phyloP scores from a whole-genome alignment of 2,329 filamentous ascomycete species.

The Ploettnerulaceae sp. region DNA sequence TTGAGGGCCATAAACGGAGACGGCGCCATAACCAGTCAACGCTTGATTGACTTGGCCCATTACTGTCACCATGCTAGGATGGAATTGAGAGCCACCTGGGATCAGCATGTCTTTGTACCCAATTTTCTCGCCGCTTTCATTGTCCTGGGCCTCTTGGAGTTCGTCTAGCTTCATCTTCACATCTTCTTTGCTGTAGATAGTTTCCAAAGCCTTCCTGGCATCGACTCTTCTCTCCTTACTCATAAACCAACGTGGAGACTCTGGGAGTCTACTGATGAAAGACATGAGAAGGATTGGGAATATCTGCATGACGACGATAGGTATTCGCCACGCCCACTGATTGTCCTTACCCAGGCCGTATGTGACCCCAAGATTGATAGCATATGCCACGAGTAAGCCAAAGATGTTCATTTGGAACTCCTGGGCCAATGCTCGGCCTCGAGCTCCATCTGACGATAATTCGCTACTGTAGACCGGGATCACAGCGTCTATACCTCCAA shows the following conservation, averaged over 20 bases:
- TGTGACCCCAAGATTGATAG: constrained; percentile 52
- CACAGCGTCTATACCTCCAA: constrained; percentile 56
- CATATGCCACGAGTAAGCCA: constrained; percentile 56
- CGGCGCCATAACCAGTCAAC: constrained; percentile 52
- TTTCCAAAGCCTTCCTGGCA: constrained; percentile 43
- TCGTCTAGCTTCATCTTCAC: constrained; percentile 46
- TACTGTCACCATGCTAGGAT: constrained; percentile 54
- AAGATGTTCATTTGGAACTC: constrained; percentile 63
- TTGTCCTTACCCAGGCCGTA: constrained; percentile 47
- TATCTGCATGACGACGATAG: constrained; percentile 56
- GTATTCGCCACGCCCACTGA: constrained; percentile 58
- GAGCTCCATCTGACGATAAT: constrained; percentile 49
- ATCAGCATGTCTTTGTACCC: constrained; percentile 54
- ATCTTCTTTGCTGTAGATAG: constrained; percentile 46
- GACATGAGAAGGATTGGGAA: constrained; percentile 51
- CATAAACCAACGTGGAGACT: constrained; percentile 54
- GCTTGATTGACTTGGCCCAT: constrained; percentile 61
- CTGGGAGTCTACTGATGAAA: constrained; percentile 49
- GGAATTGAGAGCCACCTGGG: constrained; percentile 50
- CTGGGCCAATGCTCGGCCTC: constrained; percentile 55
- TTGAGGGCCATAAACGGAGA: constrained; percentile 58
- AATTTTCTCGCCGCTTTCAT: constrained; percentile 43
- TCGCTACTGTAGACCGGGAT: constrained; percentile 57
- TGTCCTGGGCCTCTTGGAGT: constrained; percentile 45
- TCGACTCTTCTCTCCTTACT: constrained; percentile 46